Evolutionary conservation across 768 basidiomycete species (phyloP).

Genomic region (Tulasnella sp.): DNA sequence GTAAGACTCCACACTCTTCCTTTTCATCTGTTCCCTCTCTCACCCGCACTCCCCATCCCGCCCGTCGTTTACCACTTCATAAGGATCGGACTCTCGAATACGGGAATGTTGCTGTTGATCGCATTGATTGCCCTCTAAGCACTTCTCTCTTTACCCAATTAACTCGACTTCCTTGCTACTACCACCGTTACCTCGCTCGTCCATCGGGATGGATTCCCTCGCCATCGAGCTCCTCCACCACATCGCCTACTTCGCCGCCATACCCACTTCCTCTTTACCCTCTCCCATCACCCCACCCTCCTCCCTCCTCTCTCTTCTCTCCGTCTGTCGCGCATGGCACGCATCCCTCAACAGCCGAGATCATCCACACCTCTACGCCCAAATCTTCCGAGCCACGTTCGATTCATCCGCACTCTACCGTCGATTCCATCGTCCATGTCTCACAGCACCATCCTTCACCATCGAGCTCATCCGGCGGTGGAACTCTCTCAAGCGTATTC

Average conservation of each 20-base stretch:
- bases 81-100: constrained; percentile 33
- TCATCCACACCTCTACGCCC: constrained; percentile 14
- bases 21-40: constrained; percentile 28
- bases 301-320: background rate
- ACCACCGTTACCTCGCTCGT: too few species aligned
- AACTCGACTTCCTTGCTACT: too few species aligned
- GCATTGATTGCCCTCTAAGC: too few species aligned
- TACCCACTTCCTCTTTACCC: background rate
- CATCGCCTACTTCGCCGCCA: constrained; percentile 16
- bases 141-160: too few species aligned
- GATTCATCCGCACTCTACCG: constrained; percentile 15
- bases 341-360: background rate
- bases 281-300: background rate
- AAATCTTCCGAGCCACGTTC: constrained; percentile 15
- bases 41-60: constrained; percentile 2
- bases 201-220: background rate
- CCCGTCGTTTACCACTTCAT: constrained; percentile 23
- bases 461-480: constrained; percentile 12
- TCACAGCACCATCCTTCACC: constrained; percentile 1
- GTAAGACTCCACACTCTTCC: too few species aligned
- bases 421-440: background rate
- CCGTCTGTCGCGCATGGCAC: constrained; percentile 3
- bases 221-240: constrained; percentile 12
- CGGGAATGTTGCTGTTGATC: constrained; percentile 10
- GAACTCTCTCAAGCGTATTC: background rate